These are phyloP conservation scores for Lolium rigidum DNA, from an alignment of 176 grass and related monocot species.

Conservation along the genomic window DNA sequence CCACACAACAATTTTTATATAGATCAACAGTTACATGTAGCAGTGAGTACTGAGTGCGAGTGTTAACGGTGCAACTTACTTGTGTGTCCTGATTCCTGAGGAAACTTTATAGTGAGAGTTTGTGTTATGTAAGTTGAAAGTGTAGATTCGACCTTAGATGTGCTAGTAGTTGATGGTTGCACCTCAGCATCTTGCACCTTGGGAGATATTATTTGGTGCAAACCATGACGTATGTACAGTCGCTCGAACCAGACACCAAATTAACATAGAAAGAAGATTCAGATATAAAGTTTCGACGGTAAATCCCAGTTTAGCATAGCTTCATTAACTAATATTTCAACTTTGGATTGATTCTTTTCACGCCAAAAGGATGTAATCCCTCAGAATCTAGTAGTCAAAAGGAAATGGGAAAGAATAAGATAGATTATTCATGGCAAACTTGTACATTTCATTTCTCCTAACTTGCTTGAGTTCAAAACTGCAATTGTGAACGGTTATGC, in stretches of 20 bases:
- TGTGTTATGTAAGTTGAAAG: neutral
- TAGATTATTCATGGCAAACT: neutral
- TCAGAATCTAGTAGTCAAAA: neutral
- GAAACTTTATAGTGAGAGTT: conserved; percentile 17
- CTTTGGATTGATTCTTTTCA: neutral
- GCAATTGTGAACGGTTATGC: conserved; percentile 9
- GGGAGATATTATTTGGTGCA: neutral
- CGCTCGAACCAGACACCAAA: neutral
- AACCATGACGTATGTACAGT: conserved; percentile 7
- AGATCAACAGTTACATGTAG: neutral
- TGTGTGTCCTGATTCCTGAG: conserved; percentile 25
- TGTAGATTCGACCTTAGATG: neutral
- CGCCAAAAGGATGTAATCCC: neutral
- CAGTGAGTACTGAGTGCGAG: neutral
- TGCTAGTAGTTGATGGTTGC: conserved; percentile 6
- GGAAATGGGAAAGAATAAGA: neutral
- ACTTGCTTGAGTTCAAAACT: neutral
- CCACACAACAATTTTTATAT: conserved; percentile 13
- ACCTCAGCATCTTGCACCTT: neutral
- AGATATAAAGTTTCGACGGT: neutral
- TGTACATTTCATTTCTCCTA: neutral
- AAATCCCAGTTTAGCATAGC: neutral
- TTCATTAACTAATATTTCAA: neutral
- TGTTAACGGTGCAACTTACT: conserved; percentile 6
- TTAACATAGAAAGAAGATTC: neutral